These are phyloP conservation scores for Trichoderma lentiforme DNA, from an alignment of 2,329 filamentous ascomycete genomes.

Conservation along the genomic window DNA sequence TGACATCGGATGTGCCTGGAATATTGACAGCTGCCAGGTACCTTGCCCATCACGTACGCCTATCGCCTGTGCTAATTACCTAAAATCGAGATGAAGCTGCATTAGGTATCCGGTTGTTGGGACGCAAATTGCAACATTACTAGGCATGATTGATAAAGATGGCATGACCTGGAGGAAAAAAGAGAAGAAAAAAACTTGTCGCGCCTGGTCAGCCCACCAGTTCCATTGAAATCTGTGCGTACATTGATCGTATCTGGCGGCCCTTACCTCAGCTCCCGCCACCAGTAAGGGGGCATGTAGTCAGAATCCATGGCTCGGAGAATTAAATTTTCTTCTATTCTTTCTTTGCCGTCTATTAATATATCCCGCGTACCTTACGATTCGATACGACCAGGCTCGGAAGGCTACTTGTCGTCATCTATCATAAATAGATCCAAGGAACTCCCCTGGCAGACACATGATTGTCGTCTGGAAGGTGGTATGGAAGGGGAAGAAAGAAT, in stretches of 20 bases:
- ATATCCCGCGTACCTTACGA: neutral
- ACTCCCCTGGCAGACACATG: neutral
- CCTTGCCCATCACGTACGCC: neutral
- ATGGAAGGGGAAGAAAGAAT: neutral
- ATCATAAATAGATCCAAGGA: neutral
- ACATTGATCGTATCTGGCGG: neutral
- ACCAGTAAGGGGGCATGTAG: neutral
- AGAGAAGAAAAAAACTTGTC: neutral
- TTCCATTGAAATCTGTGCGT: neutral
- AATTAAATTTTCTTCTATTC: neutral
- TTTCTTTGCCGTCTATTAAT: neutral
- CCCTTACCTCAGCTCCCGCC: constrained; percentile 1
- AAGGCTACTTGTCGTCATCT: neutral
- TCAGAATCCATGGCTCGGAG: neutral
- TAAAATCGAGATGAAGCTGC: neutral
- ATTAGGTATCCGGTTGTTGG: neutral
- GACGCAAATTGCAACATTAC: neutral
- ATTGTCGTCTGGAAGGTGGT: neutral
- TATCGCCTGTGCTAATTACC: neutral
- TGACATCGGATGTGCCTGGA: neutral
- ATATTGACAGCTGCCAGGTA: neutral
- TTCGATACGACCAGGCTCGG: neutral
- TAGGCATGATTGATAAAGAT: neutral
- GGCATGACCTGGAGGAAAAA: neutral
- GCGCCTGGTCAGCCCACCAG: neutral